A percentile compares a stretch with the other conserved stretches of the same genome.
These are phyloP conservation scores for Ramaria sp. DNA, from an alignment of 768 basidiomycete species.

Conservation along the genomic window DNA sequence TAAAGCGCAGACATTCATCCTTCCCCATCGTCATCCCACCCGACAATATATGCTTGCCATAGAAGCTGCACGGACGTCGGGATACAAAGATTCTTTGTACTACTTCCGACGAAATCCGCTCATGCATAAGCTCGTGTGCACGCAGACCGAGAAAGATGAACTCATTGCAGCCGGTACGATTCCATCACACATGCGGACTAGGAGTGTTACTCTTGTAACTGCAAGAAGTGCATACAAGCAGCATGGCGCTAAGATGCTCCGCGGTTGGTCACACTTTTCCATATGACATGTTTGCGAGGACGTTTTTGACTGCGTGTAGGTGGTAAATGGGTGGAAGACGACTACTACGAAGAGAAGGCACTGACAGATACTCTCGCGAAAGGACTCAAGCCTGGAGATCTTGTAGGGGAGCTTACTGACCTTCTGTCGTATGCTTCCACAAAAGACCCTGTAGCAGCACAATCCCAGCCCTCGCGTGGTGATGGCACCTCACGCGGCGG, in stretches of 20 bases:
- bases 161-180: conserved; percentile 85
- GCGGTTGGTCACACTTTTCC: conserved; percentile 40
- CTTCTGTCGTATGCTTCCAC: conserved; percentile 40
- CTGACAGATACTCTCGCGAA: conserved; percentile 68
- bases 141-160: conserved; percentile 83
- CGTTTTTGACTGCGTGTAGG: conserved; percentile 33
- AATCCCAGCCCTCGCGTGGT: neutral
- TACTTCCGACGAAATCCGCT: conserved; percentile 90
- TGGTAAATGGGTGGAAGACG: conserved; percentile 87
- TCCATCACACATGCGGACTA: conserved; percentile 76
- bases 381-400: conserved; percentile 74
- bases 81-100: conserved; percentile 95
- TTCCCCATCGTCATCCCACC: conserved; percentile 75
- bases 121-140: conserved; percentile 84
- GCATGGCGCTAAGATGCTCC: conserved; percentile 84
- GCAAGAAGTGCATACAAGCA: conserved; percentile 90
- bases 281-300: neutral
- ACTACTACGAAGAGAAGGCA: conserved; percentile 82
- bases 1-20: conserved; percentile 82
- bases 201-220: conserved; percentile 89
- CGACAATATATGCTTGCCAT: conserved; percentile 93
- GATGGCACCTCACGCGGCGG: conserved; percentile 30
- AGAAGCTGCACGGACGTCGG: conserved; percentile 91
- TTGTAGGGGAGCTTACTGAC: conserved; percentile 74
- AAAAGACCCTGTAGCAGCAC: conserved; percentile 22